phyloP scores from a whole-genome alignment of 202 grass and related monocot species.

The Alloteropsis angusta region DNA sequence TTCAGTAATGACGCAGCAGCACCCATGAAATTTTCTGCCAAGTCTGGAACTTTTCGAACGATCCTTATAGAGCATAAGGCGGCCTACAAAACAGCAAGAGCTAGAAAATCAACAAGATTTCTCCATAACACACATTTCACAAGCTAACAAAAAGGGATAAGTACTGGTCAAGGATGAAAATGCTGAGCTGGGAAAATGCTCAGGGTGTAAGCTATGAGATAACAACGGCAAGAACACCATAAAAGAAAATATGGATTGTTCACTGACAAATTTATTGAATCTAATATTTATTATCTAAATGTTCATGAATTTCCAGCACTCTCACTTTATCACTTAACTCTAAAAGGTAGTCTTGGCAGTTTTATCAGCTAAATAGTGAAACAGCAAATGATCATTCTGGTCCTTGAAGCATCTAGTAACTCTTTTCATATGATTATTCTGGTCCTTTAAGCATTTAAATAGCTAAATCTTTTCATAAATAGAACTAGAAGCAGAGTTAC shows the following conservation, averaged over 20 bases:
- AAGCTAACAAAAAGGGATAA: neutral
- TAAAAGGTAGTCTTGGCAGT: neutral
- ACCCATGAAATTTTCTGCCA: slow-evolving; percentile 84
- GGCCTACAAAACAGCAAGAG: slow-evolving; percentile 50
- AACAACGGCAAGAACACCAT: neutral
- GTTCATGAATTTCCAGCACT: neutral
- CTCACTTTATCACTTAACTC: neutral
- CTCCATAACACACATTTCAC: neutral
- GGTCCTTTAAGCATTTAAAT: neutral
- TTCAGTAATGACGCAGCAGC: slow-evolving; percentile 71
- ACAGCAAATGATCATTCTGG: neutral
- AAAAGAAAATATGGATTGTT: neutral
- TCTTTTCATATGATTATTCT: neutral
- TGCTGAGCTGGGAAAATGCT: neutral
- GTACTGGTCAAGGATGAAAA: neutral
- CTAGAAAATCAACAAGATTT: slow-evolving; percentile 10
- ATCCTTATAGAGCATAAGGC: slow-evolving; percentile 93
- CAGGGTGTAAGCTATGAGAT: neutral
- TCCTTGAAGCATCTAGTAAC: neutral
- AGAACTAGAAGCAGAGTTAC: neutral
- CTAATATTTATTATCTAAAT: neutral
- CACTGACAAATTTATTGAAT: neutral
- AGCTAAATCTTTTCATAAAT: neutral
- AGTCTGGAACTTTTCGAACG: slow-evolving; percentile 90
- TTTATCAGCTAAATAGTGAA: neutral